Evolutionary conservation across 2,329 filamentous ascomycete genomes (phyloP).

Genomic region (Penicillium verrucosum): DNA sequence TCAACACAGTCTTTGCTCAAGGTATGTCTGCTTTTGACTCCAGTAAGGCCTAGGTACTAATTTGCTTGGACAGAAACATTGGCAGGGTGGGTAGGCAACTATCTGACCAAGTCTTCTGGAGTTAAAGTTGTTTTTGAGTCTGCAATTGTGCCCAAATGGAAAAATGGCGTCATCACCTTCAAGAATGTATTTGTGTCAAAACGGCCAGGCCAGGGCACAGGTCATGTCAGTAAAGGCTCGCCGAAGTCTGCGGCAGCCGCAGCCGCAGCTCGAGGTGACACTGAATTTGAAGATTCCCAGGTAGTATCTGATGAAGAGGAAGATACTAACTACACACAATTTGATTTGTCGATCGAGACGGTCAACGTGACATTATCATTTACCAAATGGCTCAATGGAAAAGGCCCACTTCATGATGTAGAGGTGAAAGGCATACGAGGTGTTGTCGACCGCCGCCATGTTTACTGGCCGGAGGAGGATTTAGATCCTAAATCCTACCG

Average conservation of each 20-base stretch:
- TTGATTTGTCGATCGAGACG: slow-evolving; percentile 89
- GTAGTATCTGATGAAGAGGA: slow-evolving; percentile 55
- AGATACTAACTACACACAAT: slow-evolving; percentile 96
- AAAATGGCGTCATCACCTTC: slow-evolving; percentile 91
- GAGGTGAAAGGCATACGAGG: slow-evolving; percentile 91
- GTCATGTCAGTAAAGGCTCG: slow-evolving; percentile 89
- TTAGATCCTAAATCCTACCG: slow-evolving; percentile 83
- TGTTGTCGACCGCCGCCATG: slow-evolving; percentile 83
- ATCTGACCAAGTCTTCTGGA: slow-evolving; percentile 88
- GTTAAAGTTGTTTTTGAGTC: slow-evolving; percentile 95
- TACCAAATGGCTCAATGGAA: slow-evolving; percentile 98
- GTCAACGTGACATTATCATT: slow-evolving; percentile 97
- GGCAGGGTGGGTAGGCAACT: slow-evolving; percentile 90
- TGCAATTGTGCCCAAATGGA: slow-evolving; percentile 95
- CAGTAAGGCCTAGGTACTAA: slow-evolving; percentile 15
- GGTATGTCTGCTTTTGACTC: slow-evolving; percentile 49
- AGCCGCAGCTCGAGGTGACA: slow-evolving; percentile 57
- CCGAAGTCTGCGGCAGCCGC: slow-evolving; percentile 78
- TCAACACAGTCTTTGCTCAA: slow-evolving; percentile 96
- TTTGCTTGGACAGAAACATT: slow-evolving; percentile 67
- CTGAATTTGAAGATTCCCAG: slow-evolving; percentile 40
- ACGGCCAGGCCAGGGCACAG: slow-evolving; percentile 74
- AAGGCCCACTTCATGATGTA: slow-evolving; percentile 84
- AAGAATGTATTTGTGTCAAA: slow-evolving; percentile 94
- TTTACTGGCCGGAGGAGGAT: slow-evolving; percentile 66